These are phyloP conservation scores for Auxenochlorella pyrenoidosa DNA, from an alignment of 139 green algal genomes.

Conservation along the genomic window DNA sequence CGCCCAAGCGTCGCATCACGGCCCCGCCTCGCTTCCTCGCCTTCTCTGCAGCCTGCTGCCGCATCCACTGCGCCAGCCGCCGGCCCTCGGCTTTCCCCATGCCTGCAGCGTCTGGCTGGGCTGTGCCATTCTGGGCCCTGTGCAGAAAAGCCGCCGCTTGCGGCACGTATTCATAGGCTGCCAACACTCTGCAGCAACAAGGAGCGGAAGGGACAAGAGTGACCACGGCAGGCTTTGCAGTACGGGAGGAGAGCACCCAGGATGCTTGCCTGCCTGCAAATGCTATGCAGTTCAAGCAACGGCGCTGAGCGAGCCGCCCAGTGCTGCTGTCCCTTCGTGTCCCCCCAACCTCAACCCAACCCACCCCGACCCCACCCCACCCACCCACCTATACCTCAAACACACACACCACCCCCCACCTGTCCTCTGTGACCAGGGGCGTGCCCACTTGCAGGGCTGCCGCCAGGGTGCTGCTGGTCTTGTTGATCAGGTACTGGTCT, in stretches of 20 bases:
- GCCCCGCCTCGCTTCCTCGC: neutral
- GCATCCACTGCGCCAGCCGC: neutral
- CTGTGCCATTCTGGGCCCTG: neutral
- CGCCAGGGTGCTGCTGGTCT: neutral
- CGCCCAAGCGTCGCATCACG: neutral
- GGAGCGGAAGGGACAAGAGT: neutral
- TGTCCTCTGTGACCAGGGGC: neutral
- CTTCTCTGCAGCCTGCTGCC: neutral
- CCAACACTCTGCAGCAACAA: neutral
- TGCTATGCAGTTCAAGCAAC: neutral
- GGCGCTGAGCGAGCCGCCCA: neutral
- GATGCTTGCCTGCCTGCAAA: no score
- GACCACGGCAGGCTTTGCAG: neutral
- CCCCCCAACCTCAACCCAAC: no score
- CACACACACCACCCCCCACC: neutral
- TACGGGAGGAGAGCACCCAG: neutral
- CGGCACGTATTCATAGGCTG: neutral
- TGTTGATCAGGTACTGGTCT: conserved; percentile 7
- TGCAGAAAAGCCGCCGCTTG: neutral
- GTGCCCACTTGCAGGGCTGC: neutral
- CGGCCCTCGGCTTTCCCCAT: neutral
- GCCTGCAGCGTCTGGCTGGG: neutral
- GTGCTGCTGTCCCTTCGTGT: no score
- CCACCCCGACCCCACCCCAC: no score
- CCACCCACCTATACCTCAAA: no score